Evolutionary conservation across 2,329 filamentous ascomycete species (phyloP).

Genomic region (Diaporthe helianthi): DNA sequence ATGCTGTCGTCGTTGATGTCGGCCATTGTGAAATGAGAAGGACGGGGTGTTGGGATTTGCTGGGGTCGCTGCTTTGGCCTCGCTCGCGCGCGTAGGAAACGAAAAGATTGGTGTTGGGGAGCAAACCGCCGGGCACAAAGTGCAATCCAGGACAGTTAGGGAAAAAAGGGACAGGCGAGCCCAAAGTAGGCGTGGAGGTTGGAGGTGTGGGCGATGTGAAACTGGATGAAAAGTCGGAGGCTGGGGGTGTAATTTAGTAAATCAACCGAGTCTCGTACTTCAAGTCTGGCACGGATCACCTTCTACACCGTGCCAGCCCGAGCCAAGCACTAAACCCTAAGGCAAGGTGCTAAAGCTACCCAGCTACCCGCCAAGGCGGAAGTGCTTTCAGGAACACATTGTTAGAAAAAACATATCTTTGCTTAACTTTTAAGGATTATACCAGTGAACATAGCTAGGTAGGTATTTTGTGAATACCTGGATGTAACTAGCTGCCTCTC

Average conservation of each 20-base stretch:
- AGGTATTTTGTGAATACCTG: no score
- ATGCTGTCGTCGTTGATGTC: slow-evolving; percentile 45
- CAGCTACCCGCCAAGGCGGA: no score
- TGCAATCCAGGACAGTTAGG: neutral
- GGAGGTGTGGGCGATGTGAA: neutral
- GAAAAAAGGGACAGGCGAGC: neutral
- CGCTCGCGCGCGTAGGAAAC: neutral
- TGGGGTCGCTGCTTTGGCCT: neutral
- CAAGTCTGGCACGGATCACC: no score
- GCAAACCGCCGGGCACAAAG: neutral
- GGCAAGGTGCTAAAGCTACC: no score
- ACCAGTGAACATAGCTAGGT: no score
- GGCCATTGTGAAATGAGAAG: slow-evolving; percentile 40
- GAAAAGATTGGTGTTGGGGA: neutral
- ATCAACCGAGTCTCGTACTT: no score
- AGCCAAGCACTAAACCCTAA: no score
- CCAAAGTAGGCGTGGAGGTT: neutral
- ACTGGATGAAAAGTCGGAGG: slow-evolving; percentile 6
- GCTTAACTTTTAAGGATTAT: no score
- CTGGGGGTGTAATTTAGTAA: neutral
- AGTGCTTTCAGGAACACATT: no score
- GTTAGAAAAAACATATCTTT: no score
- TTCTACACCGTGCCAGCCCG: no score
- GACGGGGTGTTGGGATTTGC: neutral
- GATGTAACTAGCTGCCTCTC: no score